Evolutionary conservation across 345 rosid genomes (phyloP).

Genomic region (Viola odorata): DNA sequence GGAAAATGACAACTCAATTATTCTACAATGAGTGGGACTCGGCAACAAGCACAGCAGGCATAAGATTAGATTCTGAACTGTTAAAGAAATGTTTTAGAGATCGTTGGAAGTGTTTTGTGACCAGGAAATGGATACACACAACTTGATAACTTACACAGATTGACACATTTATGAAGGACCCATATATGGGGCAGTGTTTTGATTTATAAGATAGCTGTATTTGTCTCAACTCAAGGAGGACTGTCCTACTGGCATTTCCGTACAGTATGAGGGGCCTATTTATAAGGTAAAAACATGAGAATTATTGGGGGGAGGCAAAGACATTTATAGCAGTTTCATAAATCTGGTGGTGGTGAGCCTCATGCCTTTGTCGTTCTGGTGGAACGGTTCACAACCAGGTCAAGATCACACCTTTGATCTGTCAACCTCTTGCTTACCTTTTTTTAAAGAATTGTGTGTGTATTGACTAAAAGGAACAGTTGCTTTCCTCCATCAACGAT

Average conservation of each 20-base stretch:
- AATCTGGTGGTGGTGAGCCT: slow-evolving; percentile 9
- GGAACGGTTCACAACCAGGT: slow-evolving; percentile 2
- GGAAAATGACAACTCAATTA: slow-evolving; percentile 31
- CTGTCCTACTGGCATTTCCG: slow-evolving; percentile 7
- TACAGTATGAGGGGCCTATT: slow-evolving; percentile 22
- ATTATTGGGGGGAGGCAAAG: slow-evolving; percentile 21
- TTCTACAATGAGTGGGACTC: slow-evolving; percentile 18
- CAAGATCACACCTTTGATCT: slow-evolving; percentile 20
- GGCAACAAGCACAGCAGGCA: slow-evolving; percentile 8
- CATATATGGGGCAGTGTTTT: slow-evolving; percentile 10
- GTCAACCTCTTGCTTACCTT: slow-evolving; percentile 11
- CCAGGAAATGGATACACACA: not conserved
- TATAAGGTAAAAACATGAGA: slow-evolving; percentile 11
- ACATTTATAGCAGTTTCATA: slow-evolving; percentile 7
- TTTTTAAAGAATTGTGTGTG: not conserved
- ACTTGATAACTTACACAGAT: slow-evolving; percentile 6
- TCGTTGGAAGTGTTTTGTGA: too few species aligned
- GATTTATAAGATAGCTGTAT: slow-evolving; percentile 7
- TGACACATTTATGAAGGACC: not conserved
- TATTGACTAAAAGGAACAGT: slow-evolving; percentile 1
- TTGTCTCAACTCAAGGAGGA: slow-evolving; percentile 8
- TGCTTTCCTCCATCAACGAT: slow-evolving; percentile 14
- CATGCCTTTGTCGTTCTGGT: slow-evolving; percentile 21
- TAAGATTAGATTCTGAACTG: not conserved
- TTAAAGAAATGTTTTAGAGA: too few species aligned